phyloP scores from a whole-genome alignment of 2,329 filamentous ascomycete species.

The Scolecobasidium constrictum region DNA sequence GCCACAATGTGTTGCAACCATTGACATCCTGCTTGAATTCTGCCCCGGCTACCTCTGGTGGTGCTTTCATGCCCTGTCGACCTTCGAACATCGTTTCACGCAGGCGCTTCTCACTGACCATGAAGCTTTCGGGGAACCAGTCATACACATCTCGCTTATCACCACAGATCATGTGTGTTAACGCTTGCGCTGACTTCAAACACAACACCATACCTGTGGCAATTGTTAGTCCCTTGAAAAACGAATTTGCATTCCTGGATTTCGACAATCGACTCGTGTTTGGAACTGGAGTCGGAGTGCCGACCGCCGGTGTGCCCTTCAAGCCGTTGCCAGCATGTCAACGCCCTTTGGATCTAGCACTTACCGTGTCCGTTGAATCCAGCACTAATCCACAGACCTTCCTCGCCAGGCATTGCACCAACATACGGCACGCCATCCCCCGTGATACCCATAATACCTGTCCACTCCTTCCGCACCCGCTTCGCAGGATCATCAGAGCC shows the following conservation, averaged over 20 bases:
- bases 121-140: constrained; percentile 46
- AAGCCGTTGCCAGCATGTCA: constrained; percentile 4
- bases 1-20: background rate
- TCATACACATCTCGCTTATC: constrained; percentile 21
- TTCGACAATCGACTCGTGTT: no score
- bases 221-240: constrained; percentile 7
- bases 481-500: constrained; percentile 24
- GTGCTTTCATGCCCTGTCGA: constrained; percentile 10
- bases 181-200: constrained; percentile 46
- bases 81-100: constrained; percentile 17
- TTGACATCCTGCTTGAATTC: background rate
- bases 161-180: constrained; percentile 42
- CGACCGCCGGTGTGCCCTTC: no score
- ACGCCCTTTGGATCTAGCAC: constrained; percentile 14
- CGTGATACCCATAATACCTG: constrained; percentile 69
- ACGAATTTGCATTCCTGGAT: no score
- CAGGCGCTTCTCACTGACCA: constrained; percentile 36
- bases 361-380: constrained; percentile 58
- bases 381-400: constrained; percentile 51
- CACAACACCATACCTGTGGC: constrained; percentile 46
- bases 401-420: constrained; percentile 48
- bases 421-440: constrained; percentile 61
- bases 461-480: constrained; percentile 51
- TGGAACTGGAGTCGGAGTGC: no score
- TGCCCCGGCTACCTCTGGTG: background rate